A percentile compares a stretch with the other conserved stretches of the same genome.
Conservation (phyloP, 2,329 filamentous ascomycete species). For the Mycocentrospora acerina region DNA sequence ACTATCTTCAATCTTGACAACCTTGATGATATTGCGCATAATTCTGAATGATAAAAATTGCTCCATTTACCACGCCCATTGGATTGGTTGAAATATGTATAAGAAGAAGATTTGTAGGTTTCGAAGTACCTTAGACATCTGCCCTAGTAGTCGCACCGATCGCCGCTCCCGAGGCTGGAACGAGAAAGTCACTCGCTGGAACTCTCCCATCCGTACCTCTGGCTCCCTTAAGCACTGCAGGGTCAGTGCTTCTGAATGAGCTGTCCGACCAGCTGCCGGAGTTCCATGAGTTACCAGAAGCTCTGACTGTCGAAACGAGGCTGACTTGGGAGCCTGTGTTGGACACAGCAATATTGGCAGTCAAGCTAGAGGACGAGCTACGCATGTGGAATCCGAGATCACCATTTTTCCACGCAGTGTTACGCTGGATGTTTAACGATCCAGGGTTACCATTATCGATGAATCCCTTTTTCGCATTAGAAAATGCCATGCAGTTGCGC, state of each 20-base stretch:
- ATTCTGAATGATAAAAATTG: too few species aligned
- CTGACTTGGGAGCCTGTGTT: conserved; percentile 26
- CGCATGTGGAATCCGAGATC: conserved; percentile 45
- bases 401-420: conserved; percentile 52
- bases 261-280: conserved; percentile 42
- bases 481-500: conserved; percentile 49
- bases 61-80: too few species aligned
- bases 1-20: too few species aligned
- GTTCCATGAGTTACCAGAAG: conserved; percentile 50
- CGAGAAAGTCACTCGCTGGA: conserved; percentile 45
- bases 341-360: conserved; percentile 44
- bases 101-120: not conserved
- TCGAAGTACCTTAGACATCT: conserved; percentile 4
- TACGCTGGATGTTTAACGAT: conserved; percentile 43
- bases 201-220: conserved; percentile 44
- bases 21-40: too few species aligned
- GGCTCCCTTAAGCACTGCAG: conserved; percentile 38
- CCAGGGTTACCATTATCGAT: conserved; percentile 51
- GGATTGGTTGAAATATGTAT: too few species aligned
- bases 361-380: conserved; percentile 40
- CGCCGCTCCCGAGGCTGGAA: conserved; percentile 39
- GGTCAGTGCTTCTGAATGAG: conserved; percentile 43
- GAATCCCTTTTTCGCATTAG: conserved; percentile 50
- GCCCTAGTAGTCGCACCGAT: conserved; percentile 44
- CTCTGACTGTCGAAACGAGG: conserved; percentile 12